Conservation (phyloP, 768 basidiomycete genomes). For the Boletus coccyginus region DNA sequence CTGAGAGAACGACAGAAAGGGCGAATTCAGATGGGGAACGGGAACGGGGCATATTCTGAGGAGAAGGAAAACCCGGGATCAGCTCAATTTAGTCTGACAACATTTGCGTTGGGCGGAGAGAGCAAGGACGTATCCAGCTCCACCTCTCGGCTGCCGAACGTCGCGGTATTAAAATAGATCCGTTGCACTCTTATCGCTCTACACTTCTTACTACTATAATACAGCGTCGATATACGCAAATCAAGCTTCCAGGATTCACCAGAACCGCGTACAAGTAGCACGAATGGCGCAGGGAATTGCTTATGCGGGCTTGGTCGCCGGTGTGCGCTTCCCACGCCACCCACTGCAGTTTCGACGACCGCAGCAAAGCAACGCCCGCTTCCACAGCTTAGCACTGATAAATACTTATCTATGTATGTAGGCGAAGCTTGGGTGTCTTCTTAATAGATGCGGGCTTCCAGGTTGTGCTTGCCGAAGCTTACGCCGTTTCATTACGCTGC, state of each 20-base stretch:
- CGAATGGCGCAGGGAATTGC: background rate
- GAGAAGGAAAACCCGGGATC: background rate
- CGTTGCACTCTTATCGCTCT: background rate
- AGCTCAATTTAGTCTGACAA: background rate
- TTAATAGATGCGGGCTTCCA: no score
- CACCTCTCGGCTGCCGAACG: background rate
- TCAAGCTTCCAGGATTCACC: conserved; percentile 9
- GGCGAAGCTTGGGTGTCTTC: no score
- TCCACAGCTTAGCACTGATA: no score
- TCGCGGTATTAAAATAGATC: conserved; percentile 5
- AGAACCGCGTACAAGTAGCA: background rate
- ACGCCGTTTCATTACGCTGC: no score
- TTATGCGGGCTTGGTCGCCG: no score
- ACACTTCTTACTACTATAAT: background rate
- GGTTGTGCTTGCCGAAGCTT: no score
- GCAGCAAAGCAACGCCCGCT: no score
- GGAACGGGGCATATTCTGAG: conserved; percentile 11
- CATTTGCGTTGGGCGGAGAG: conserved; percentile 7
- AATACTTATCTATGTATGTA: no score
- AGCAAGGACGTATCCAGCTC: background rate
- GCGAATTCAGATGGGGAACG: background rate
- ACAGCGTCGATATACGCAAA: conserved; percentile 6
- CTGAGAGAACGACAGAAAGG: conserved; percentile 19
- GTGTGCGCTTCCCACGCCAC: background rate
- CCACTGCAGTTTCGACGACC: no score